Evolutionary conservation across 2,329 filamentous ascomycete genomes (phyloP), one percentile per base, ranked within the genome.

Genomic region (Colletotrichum melonis): DNA sequence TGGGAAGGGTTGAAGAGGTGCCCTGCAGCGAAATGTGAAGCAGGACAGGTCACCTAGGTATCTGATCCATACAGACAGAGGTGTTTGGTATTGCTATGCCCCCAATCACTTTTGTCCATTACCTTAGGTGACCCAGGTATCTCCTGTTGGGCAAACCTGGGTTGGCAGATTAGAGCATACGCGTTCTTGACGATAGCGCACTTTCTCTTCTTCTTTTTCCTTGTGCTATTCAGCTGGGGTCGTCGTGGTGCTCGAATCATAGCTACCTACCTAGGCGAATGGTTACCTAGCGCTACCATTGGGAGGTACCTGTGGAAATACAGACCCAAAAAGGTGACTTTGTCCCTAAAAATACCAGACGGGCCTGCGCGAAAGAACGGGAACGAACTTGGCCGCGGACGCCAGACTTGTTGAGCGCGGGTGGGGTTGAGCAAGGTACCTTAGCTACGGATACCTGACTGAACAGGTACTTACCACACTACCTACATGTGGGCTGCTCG

Each of bases 361-460:
- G 42, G 42, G 42, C 42, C 42, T 49, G 8, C 19, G 38, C 59
- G 46, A 38, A 32, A 63, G 38, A 22, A 63, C 42, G 46, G 60
- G 46, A 70, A 65, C 70, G 46, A 70, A 65, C 70, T 62, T 65
- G 67, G 67, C 67, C 54, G 54, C 66, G 32, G 59, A 49, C 35
- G 49, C 52, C 65, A 63, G 59, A 62, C 59, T 70, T 65, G 67
- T 73, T 70, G 70, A 62, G 67, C 24, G 66, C 55, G 22, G n/a
- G 70, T 70, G 70, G 70, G 42, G 42, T 49, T 49, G 3, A 26
- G 52, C 58, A 55, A 5, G 8, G 38, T 52, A 54, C 62, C 49
- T 67, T 9, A 28, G 49, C 60, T 49, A 19, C 49, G 26, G 32
- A 5, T 35, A 35, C 32, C 32, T 35, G 4, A 35, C 32, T 35